Conservation (phyloP, 1,284 basidiomycete species). For the Naganishia liquefaciens region DNA sequence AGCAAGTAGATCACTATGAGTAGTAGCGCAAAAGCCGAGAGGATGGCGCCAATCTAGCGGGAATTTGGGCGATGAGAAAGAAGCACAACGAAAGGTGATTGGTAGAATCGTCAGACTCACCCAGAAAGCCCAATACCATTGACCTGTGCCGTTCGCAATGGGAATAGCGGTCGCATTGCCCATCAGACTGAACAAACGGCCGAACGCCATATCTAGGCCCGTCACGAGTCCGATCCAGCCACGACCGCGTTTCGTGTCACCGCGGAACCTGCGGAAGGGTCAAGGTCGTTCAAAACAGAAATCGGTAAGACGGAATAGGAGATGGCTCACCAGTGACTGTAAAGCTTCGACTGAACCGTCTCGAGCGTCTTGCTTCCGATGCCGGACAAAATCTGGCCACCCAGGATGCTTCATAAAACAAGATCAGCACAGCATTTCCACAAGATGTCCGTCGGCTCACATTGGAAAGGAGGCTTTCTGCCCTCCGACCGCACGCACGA, state of each 20-base stretch:
- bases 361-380: conserved; percentile 48
- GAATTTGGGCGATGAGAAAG: too few species aligned
- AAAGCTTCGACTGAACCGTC: conserved; percentile 44
- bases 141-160: conserved; percentile 49
- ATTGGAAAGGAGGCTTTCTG: conserved; percentile 15
- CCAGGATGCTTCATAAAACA: conserved; percentile 19
- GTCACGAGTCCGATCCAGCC: conserved; percentile 27
- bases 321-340: conserved; percentile 36
- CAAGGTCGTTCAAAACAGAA: conserved; percentile 15
- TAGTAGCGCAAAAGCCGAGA: conserved; percentile 41
- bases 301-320: conserved; percentile 33
- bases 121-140: conserved; percentile 53
- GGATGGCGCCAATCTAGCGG: conserved; percentile 43
- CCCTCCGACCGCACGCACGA: conserved; percentile 26
- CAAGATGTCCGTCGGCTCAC: conserved; percentile 1
- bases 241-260: conserved; percentile 18
- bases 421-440: neutral
- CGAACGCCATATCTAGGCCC: conserved; percentile 48
- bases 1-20: conserved; percentile 47
- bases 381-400: conserved; percentile 35
- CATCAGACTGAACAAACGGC: conserved; percentile 37
- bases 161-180: conserved; percentile 46
- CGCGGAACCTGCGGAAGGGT: conserved; percentile 7
- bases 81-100: neutral
- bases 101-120: conserved; percentile 30